These are phyloP conservation scores for Neurospora sublineolata DNA, from an alignment of 495 filamentous ascomycete genomes.

Conservation along the genomic window DNA sequence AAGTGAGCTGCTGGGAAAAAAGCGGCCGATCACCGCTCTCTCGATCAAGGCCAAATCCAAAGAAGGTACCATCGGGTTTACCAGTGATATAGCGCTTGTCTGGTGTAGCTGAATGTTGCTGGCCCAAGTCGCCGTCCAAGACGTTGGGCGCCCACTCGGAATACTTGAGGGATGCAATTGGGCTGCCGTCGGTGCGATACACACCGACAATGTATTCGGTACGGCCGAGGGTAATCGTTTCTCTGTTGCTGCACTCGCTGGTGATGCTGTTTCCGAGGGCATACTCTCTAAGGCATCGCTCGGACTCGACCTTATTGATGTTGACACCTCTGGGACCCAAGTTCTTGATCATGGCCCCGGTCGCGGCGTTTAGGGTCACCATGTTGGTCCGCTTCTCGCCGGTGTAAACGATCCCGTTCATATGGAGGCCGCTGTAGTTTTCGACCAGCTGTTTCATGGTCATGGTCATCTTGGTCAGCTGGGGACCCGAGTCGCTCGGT, in stretches of 20 bases:
- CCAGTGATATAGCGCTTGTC: conserved; percentile 84
- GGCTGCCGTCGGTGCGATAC: conserved; percentile 60
- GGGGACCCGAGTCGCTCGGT: conserved; percentile 53
- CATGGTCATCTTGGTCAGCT: conserved; percentile 67
- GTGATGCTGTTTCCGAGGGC: conserved; percentile 51
- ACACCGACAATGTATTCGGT: conserved; percentile 84
- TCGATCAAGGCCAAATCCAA: conserved; percentile 62
- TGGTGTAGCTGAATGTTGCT: conserved; percentile 66
- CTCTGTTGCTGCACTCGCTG: conserved; percentile 59
- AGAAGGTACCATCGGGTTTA: conserved; percentile 74
- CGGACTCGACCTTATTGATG: conserved; percentile 34
- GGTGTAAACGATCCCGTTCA: conserved; percentile 71
- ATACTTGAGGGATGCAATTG: conserved; percentile 82
- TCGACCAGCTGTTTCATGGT: conserved; percentile 78
- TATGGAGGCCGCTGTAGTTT: conserved; percentile 52
- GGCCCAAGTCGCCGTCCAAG: conserved; percentile 74
- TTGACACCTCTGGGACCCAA: conserved; percentile 34
- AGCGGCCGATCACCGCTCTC: conserved; percentile 21
- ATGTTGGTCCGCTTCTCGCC: conserved; percentile 83
- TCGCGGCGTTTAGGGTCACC: conserved; percentile 77
- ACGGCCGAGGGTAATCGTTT: conserved; percentile 66
- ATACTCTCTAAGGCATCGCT: conserved; percentile 48
- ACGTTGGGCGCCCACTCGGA: conserved; percentile 94
- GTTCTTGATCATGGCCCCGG: conserved; percentile 54
- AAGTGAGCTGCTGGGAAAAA: conserved; percentile 55